Evolutionary conservation across 2,329 filamentous ascomycete genomes (phyloP).

Genomic region (Sporothrix humicola): DNA sequence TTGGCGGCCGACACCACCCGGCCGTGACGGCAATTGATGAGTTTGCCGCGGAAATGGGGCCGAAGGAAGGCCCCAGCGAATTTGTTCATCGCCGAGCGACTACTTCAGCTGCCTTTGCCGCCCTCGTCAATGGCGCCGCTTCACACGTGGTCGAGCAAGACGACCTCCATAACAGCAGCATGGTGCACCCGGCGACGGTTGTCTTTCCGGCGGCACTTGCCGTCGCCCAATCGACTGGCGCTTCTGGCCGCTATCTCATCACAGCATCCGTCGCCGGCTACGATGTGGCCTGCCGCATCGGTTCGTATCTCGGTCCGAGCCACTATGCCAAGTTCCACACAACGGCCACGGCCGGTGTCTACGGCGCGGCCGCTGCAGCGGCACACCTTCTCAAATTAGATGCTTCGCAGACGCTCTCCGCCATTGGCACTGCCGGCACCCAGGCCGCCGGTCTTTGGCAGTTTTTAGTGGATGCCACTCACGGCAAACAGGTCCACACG

Average conservation of each 20-base stretch:
- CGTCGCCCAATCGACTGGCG: constrained; percentile 11
- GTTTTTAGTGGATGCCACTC: constrained; percentile 27
- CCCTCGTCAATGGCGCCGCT: constrained; percentile 16
- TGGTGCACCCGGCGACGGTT: constrained; percentile 29
- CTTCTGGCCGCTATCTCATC: background rate
- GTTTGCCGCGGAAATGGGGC: constrained; percentile 5
- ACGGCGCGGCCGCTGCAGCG: constrained; percentile 18
- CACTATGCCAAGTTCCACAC: constrained; percentile 28
- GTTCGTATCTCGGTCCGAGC: background rate
- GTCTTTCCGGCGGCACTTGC: constrained; percentile 30
- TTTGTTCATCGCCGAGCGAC: background rate
- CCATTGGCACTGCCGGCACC: constrained; percentile 24
- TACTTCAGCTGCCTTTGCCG: background rate
- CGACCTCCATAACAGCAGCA: constrained; percentile 28
- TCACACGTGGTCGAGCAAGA: constrained; percentile 28
- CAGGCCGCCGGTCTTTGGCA: constrained; percentile 30
- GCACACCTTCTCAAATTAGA: background rate
- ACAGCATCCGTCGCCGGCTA: constrained; percentile 26
- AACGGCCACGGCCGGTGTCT: constrained; percentile 24
- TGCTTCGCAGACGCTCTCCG: background rate
- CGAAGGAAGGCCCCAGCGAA: background rate
- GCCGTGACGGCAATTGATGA: constrained; percentile 5
- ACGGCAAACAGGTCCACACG: constrained; percentile 31
- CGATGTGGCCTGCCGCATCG: constrained; percentile 27
- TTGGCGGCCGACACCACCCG: constrained; percentile 17